Base-by-base conservation (phyloP, 176 grass and related monocot species). In the Triticum timopheevii region DNA sequence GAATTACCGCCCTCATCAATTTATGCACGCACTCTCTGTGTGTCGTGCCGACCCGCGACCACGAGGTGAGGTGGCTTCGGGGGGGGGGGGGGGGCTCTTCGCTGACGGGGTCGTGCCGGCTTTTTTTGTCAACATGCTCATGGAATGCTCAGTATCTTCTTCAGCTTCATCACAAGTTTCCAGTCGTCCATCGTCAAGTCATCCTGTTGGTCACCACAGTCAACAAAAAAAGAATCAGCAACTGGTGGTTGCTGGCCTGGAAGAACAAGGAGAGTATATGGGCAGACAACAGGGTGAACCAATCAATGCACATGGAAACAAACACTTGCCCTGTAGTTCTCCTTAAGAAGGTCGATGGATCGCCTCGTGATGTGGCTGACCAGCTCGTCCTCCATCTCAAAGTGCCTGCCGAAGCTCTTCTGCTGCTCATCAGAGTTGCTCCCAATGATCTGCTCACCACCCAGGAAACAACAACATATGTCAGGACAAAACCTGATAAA, bases 341-440 rank as follows among this genome's bases (percentile, higher is more conserved):
- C 44, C 74, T 97, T 97, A 7, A 97, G 84, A 87, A 94, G 90
- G 84, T 97, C 94, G 56, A 97, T 94, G 42, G 94, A 97, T 7
- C 86, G 88, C 86, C 94, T 86, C 35, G 94, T 63, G 38, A 97
- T 94, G 72, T 79, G 94, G 80, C 94, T 97, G 12, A 97, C 90
- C 69, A 97, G 92, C 80, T 97, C 94, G 83, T 97, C 94, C 65
- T 97, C 92, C 79, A 94, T 92, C 39, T 97, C 94, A 64, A 97
- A 97, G 78, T 97, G 94, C 40, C 94, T 91, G 36, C 94, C 92
- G 0, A 90, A 92, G 69, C 90, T 94, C 82, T 92, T 97, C 80
- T 97, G 94, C 82, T 97, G 94, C 76, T 97, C 94, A 59, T 97
- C 92, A 38, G 94, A 40, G 79, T 88, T 94, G 73, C 84, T 86